phyloP scores from a whole-genome alignment of 352 stramenopile genomes.

The Phytophthora lateralis region DNA sequence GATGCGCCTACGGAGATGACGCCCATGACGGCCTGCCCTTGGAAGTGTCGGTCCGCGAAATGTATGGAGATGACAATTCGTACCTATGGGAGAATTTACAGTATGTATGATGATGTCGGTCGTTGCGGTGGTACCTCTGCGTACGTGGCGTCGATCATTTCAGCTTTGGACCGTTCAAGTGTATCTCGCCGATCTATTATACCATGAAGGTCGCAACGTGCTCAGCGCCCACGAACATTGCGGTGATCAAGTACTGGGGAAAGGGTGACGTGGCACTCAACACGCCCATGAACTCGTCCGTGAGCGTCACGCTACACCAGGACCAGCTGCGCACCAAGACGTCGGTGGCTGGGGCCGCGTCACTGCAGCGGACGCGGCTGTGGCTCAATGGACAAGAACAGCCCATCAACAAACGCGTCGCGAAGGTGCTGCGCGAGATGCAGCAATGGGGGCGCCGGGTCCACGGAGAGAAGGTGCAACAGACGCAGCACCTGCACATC shows the following conservation, averaged over 20 bases:
- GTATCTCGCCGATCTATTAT: constrained; percentile 1
- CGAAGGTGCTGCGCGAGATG: constrained; percentile 74
- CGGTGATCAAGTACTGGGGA: constrained; percentile 99
- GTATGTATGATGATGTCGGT: too few relatives aligned
- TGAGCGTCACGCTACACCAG: constrained; percentile 97
- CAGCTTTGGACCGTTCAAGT: constrained; percentile 2
- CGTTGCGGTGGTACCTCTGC: not conserved
- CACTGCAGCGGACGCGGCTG: constrained; percentile 89
- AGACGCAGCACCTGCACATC: constrained; percentile 87
- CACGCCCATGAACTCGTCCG: constrained; percentile 97
- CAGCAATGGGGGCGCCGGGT: constrained; percentile 43
- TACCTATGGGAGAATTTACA: too few relatives aligned
- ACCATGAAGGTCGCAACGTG: constrained; percentile 84
- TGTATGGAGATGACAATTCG: too few relatives aligned
- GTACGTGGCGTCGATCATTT: constrained; percentile 1
- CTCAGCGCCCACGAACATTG: constrained; percentile 97
- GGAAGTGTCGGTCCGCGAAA: not conserved
- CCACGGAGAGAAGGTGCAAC: constrained; percentile 12
- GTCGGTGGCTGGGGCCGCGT: constrained; percentile 69
- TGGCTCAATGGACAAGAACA: constrained; percentile 97
- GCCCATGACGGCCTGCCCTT: constrained; percentile 62
- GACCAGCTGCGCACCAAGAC: constrained; percentile 95
- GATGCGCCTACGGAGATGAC: constrained; percentile 83
- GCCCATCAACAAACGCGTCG: constrained; percentile 82
- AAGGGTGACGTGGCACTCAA: constrained; percentile 93